These are phyloP conservation scores for Ambrosiella beaveri DNA, from an alignment of 2,329 filamentous ascomycete species.

Conservation along the genomic window DNA sequence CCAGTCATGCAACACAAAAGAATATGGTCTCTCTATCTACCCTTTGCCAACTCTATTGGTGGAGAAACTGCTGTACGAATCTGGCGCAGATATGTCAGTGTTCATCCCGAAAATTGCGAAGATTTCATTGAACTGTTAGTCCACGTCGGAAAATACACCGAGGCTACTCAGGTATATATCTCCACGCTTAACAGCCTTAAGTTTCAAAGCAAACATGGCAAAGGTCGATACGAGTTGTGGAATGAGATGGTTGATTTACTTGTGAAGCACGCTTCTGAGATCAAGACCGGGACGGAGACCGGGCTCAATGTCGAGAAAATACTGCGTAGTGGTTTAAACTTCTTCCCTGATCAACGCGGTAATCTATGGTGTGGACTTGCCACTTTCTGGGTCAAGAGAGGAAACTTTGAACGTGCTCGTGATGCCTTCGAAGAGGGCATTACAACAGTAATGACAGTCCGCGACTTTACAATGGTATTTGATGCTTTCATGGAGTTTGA, in stretches of 20 bases:
- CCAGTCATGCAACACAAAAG: slow-evolving; percentile 90
- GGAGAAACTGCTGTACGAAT: slow-evolving; percentile 83
- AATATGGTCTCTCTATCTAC: slow-evolving; percentile 81
- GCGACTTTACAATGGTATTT: slow-evolving; percentile 92
- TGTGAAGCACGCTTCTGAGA: slow-evolving; percentile 74
- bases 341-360: slow-evolving; percentile 85
- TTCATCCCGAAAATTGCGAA: slow-evolving; percentile 86
- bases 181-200: slow-evolving; percentile 76
- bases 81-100: slow-evolving; percentile 92
- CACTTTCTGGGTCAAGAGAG: slow-evolving; percentile 88
- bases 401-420: slow-evolving; percentile 79
- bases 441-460: slow-evolving; percentile 95
- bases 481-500: slow-evolving; percentile 95
- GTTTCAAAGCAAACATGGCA: slow-evolving; percentile 83
- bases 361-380: slow-evolving; percentile 90
- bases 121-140: slow-evolving; percentile 85
- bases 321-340: slow-evolving; percentile 74
- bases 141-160: slow-evolving; percentile 68
- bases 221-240: slow-evolving; percentile 94
- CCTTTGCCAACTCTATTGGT: slow-evolving; percentile 79
- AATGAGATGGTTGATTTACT: slow-evolving; percentile 91
- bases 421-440: slow-evolving; percentile 94
- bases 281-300: slow-evolving; percentile 62
- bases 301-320: slow-evolving; percentile 86
- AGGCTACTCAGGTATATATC: slow-evolving; percentile 83